Base-by-base conservation (phyloP, 2,329 filamentous ascomycete species). In the Colletotrichum eremochloae region DNA sequence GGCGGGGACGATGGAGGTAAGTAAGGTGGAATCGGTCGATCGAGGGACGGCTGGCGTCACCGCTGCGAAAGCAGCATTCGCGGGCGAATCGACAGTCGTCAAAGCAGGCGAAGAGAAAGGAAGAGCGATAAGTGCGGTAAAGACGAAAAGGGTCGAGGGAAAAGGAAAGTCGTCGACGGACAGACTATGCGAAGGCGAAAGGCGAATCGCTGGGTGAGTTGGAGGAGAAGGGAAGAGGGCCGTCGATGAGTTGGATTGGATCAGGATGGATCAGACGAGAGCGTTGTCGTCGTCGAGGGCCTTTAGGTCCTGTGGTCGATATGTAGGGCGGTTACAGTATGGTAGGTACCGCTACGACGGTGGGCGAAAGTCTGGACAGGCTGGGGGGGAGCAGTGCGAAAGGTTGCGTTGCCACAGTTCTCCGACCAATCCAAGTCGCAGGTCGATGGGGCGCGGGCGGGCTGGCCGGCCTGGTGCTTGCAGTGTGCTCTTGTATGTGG, bases 1-100 rank as follows among this genome's bases (percentile, higher is more conserved):
- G 33, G 56, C 44, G 36, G 68, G 56, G 29, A 31, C 33, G 31
- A 50, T 42, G 36, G 33, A 50, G 44, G 44, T 48, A 2, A 48
- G 44, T 24, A 38, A 61, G 31, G 40, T 62, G 61, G 63, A 52
- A 62, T 75, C 52, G 72, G 53, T 69, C 61, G 64, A 55, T 70
- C 55, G 69, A 64, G 68, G 65, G 74, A 74, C 74, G 74, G 63
- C 72, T 75, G 74, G 74, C 74, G 74, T 75, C 74, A 74, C 72
- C 74, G 74, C 74, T 65, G 74, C 66, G 72, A 74, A 68, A 64
- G 63, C 52, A 74, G 68, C 68, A 72, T 72, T 72, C 74, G 74
- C 52, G 65, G 65, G 65, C 36, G 8, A 74, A 44, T 48, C 42
- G 71, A 52, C 61, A 50, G 52, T 57, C 55, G 55, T 18, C 15